Evolutionary conservation across 2,329 filamentous ascomycete genomes (phyloP), one percentile per base, ranked within the genome.

Genomic region (Botrytis deweyae): DNA sequence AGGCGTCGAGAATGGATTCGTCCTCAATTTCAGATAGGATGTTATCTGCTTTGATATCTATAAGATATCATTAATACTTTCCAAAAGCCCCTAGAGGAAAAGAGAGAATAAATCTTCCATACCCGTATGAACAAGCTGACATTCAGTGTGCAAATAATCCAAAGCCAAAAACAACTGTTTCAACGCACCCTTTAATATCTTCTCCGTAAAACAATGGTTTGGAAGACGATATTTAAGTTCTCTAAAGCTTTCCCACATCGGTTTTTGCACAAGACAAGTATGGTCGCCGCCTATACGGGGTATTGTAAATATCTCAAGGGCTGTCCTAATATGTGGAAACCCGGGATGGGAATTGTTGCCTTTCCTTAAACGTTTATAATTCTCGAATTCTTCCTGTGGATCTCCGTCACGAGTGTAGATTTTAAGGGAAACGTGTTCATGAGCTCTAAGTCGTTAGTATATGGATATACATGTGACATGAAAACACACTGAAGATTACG

Each of bases 81-180:
- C 12, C 12, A 16, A 16, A 0, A 14, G 40, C 40, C 40, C 12
- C 10, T 16, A 5, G 0, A 40, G 9, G 20, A 9, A 29, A 25
- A 55, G 38, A 12, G n/a, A 16, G 55, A 42, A 25, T 18, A 8
- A 9, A 8, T 20, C 6, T 33, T 25, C 4, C n/a, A 18, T 58
- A 81, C 97, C 95, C 73, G 95, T 98, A 83, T 98, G 95, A 80
- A 98, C 97, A 84, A 98, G 98, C 81, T 95, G 94, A 84, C 95
- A 98, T 84, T 98, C 94, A 79, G 94, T 91, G 83, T 98, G 95
- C 61, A 98, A 88, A 82, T 98, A 98, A 83, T 98, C 95, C 76
- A 98, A 87, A 58, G 95, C 95, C 38, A 98, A 89, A 71, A 98
- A 87, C 9, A 98, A 94, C 84, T 98, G 95, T 83, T 98, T 98